Evolutionary conservation across 2,329 filamentous ascomycete genomes (phyloP), one percentile per base, ranked within the genome.

Genomic region (Sporothrix pseudoabietina): DNA sequence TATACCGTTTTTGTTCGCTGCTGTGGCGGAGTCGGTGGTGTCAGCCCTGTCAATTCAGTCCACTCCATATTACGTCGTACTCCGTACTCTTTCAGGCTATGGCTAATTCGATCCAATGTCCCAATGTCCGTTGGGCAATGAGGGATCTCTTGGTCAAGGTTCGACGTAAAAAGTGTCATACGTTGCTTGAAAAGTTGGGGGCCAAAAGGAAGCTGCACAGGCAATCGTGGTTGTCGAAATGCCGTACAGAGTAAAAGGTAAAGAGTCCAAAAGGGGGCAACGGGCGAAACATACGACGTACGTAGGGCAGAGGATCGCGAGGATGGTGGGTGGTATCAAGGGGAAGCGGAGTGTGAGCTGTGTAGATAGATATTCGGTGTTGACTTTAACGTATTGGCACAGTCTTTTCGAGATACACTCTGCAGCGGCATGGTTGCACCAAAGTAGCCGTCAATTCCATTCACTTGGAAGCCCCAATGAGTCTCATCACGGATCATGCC

Each of bases 371-470:
- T 30, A 39, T n/a, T 61, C 8, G 4, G 5, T 12, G 30, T 4
- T 35, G 16, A 39, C 0, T 16, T n/a, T 39, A 10, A 22, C 30
- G 14, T 61, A 61, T 39, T n/a, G 16, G 30, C 57, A 39, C 32
- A 39, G 57, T 12, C 32, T 4, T 54, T 10, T n/a, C 8, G 22
- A 16, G 19, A 54, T 7, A 16, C 49, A 22, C 19, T 39, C 16
- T 30, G 26, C 54, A 32, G 54, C 54, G 54, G 26, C 54, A 57
- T 57, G 57, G 57, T 63, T 32, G 57, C 32, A 63, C 57, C 57
- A 54, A 52, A 54, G 49, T 10, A 22, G 10, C 16, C 49, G n/a
- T 19, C 52, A 26, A 30, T 55, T 12, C 26, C n/a, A 30, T 55
- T 55, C 22, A 55, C 52, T 26, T 26, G 30, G 35, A 59, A 19